Conservation (phyloP, 2,329 filamentous ascomycete species). For the Myrmaecium sp. region DNA sequence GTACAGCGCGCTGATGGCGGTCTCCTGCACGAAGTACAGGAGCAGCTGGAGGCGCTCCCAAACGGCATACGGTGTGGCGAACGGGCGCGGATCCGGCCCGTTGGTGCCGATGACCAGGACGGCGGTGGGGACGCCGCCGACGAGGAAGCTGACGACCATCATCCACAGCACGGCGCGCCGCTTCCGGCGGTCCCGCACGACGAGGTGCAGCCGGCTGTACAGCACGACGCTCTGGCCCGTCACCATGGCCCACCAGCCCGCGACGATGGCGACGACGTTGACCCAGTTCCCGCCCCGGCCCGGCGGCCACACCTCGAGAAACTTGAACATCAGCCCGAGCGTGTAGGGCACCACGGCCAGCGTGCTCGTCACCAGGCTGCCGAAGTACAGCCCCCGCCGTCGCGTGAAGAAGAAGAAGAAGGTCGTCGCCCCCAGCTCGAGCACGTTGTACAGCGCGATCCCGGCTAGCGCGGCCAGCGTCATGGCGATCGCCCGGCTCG, state of each 20-base stretch:
- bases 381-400: conserved; percentile 32
- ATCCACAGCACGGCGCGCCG: conserved; percentile 36
- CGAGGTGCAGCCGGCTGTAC: conserved; percentile 44
- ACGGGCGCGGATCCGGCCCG: conserved; percentile 15
- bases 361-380: conserved; percentile 27
- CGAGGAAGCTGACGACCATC: conserved; percentile 38
- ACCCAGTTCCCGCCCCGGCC: conserved; percentile 17
- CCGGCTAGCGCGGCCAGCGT: conserved; percentile 1
- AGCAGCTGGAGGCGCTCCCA: conserved; percentile 30
- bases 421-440: conserved; percentile 19
- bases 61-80: conserved; percentile 20
- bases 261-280: conserved; percentile 25
- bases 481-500: too few species aligned
- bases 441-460: conserved; percentile 1
- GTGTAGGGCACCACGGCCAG: conserved; percentile 30
- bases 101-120: conserved; percentile 39
- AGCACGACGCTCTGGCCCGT: conserved; percentile 45
- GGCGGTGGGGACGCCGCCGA: conserved; percentile 37
- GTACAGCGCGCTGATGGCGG: conserved; percentile 8
- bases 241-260: conserved; percentile 44
- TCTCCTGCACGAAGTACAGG: conserved; percentile 25
- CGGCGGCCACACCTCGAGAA: conserved; percentile 21
- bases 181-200: conserved; percentile 33
- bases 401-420: conserved; percentile 31
- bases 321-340: conserved; percentile 29